Evolutionary conservation across 192 early-diverging fungal species (phyloP).

Genomic region (Coemansia sp.): DNA sequence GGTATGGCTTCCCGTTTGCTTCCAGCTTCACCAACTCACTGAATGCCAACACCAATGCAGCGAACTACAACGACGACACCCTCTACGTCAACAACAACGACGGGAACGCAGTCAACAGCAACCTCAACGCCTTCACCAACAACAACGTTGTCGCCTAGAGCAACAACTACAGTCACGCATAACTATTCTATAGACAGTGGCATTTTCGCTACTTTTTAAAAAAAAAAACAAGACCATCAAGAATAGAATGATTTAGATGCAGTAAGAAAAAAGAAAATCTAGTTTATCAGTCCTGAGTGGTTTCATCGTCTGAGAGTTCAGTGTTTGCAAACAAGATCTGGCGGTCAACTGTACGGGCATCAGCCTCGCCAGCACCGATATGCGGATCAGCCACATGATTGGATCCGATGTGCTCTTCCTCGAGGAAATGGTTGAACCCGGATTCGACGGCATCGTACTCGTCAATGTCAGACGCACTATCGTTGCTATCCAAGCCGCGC

Average conservation of each 20-base stretch:
- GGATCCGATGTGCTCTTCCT: constrained; percentile 28
- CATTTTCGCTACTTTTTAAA: neutral
- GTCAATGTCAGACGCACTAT: constrained; percentile 11
- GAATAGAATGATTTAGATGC: neutral
- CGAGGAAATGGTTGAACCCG: constrained; percentile 51
- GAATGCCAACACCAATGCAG: constrained; percentile 7
- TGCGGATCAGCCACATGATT: neutral
- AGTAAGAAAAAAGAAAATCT: neutral
- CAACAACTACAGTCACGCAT: neutral
- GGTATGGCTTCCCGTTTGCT: too few relatives aligned
- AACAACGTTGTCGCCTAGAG: constrained; percentile 1
- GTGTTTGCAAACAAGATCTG: constrained; percentile 50
- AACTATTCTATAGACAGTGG: neutral
- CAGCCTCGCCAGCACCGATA: constrained; percentile 17
- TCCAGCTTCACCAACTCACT: constrained; percentile 8
- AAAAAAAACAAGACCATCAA: neutral
- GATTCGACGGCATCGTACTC: constrained; percentile 52
- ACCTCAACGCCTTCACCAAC: constrained; percentile 9
- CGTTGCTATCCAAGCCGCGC: constrained; percentile 9
- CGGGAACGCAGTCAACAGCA: constrained; percentile 3
- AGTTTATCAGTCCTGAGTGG: constrained; percentile 2
- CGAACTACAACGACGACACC: constrained; percentile 11
- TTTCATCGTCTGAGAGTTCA: constrained; percentile 45
- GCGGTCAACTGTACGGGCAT: constrained; percentile 36
- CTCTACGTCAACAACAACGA: constrained; percentile 7